phyloP scores from a whole-genome alignment of 441 rosid genomes.

The Gossypium lobatum region DNA sequence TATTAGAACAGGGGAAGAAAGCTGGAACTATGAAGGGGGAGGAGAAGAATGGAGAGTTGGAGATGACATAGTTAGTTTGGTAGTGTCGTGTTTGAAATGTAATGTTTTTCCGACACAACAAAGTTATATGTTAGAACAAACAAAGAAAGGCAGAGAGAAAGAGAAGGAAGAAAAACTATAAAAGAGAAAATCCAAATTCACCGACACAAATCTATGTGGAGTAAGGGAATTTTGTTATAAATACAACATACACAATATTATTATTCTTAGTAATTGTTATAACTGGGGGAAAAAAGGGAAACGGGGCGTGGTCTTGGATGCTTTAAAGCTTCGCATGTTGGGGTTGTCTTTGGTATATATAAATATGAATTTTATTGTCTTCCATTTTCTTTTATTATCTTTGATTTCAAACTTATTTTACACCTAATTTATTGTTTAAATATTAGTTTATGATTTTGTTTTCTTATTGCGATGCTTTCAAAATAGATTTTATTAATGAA shows the following conservation, averaged over 20 bases:
- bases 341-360: too few relatives aligned
- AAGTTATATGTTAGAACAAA: not conserved
- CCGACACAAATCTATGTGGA: slow-evolving; percentile 34
- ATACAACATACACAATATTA: not conserved
- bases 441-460: too few relatives aligned
- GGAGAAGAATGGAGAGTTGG: not conserved
- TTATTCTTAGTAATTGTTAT: not conserved
- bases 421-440: too few relatives aligned
- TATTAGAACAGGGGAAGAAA: not conserved
- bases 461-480: too few relatives aligned
- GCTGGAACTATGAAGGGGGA: not conserved
- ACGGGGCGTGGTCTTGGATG: not conserved
- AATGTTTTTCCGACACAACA: slow-evolving; percentile 1
- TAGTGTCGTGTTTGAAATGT: slow-evolving; percentile 31
- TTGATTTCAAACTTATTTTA: too few relatives aligned
- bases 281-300: not conserved
- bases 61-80: slow-evolving; percentile 3
- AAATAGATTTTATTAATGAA: too few relatives aligned
- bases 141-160: not conserved
- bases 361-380: too few relatives aligned
- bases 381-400: too few relatives aligned
- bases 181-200: slow-evolving; percentile 34
- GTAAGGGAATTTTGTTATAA: not conserved
- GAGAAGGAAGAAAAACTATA: not conserved
- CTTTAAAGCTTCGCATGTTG: not conserved